These are phyloP conservation scores for Kalaharituber pfeilii DNA, from an alignment of 2,329 filamentous ascomycete genomes.

Conservation along the genomic window DNA sequence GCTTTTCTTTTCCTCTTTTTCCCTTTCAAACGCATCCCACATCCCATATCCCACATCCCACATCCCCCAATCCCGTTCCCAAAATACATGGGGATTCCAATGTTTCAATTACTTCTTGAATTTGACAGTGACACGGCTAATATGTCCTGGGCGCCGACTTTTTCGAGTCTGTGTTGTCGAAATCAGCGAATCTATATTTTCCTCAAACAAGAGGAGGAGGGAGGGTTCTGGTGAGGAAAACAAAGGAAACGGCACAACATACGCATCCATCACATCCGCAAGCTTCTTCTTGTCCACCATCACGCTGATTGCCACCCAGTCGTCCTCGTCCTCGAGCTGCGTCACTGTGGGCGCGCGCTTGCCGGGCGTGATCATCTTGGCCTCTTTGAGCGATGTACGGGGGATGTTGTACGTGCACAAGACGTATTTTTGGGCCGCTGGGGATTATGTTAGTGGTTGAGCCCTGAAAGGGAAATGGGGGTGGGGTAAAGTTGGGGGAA, in stretches of 20 bases:
- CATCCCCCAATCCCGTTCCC: background rate
- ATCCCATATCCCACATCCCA: background rate
- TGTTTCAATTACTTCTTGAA: slow-evolving; percentile 36
- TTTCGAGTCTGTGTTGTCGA: slow-evolving; percentile 18
- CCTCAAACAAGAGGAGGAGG: background rate
- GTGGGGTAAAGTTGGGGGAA: background rate
- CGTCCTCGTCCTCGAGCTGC: slow-evolving; percentile 58
- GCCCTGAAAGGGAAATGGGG: background rate
- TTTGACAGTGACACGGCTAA: slow-evolving; percentile 76
- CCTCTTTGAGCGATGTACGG: slow-evolving; percentile 46
- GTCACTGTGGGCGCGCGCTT: slow-evolving; percentile 87
- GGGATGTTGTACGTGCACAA: slow-evolving; percentile 93
- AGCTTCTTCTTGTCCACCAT: slow-evolving; percentile 87
- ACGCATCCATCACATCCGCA: slow-evolving; percentile 69
- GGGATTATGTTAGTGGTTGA: background rate
- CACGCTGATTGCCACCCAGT: slow-evolving; percentile 83
- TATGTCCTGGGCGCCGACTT: slow-evolving; percentile 66
- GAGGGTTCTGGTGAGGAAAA: background rate
- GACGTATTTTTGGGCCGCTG: slow-evolving; percentile 75
- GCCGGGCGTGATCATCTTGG: slow-evolving; percentile 68
- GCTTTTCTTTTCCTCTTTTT: background rate
- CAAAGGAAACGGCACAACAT: background rate
- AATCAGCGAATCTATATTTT: background rate
- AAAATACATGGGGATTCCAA: too few species aligned
- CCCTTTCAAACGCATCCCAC: background rate